phyloP scores from a whole-genome alignment of 805 yeast species.

The Lipomyces orientalis region DNA sequence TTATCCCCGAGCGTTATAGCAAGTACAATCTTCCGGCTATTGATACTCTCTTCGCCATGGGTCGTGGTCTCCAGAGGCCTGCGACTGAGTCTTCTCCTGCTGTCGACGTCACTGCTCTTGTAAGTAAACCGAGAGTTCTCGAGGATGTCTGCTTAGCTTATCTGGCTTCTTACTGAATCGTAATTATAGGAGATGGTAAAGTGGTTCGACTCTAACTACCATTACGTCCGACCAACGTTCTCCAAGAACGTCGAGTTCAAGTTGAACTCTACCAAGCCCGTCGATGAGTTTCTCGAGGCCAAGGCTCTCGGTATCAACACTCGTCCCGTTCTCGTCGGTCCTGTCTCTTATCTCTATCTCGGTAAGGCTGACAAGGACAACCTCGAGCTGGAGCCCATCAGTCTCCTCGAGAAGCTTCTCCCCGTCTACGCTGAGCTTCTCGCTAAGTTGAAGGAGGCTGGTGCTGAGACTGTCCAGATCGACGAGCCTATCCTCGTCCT shows the following conservation, averaged over 20 bases:
- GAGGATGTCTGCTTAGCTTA: background rate
- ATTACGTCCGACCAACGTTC: slow-evolving; percentile 99
- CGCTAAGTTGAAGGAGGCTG: slow-evolving; percentile 86
- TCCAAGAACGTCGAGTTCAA: slow-evolving; percentile 93
- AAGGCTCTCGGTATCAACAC: slow-evolving; percentile 94
- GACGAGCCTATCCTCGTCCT: slow-evolving; percentile 97
- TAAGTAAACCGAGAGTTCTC: slow-evolving; percentile 14
- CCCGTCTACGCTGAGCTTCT: slow-evolving; percentile 93
- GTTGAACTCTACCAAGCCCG: slow-evolving; percentile 95
- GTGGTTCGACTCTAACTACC: slow-evolving; percentile 99
- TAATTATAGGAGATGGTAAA: slow-evolving; percentile 83
- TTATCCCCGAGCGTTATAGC: slow-evolving; percentile 95
- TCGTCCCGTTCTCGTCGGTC: slow-evolving; percentile 97
- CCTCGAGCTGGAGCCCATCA: slow-evolving; percentile 89
- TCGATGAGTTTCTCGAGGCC: slow-evolving; percentile 97
- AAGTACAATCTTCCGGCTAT: slow-evolving; percentile 86
- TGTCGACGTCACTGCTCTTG: slow-evolving; percentile 96
- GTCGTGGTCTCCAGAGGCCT: slow-evolving; percentile 98
- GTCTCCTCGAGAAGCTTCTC: slow-evolving; percentile 83
- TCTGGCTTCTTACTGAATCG: background rate
- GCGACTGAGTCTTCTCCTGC: slow-evolving; percentile 86
- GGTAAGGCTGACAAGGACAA: slow-evolving; percentile 99
- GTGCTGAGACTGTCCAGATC: slow-evolving; percentile 93
- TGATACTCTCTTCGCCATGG: slow-evolving; percentile 98
- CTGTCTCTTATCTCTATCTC: slow-evolving; percentile 89